These are phyloP conservation scores for Thalassiosira mediterranea DNA, from an alignment of 352 stramenopile genomes.

Conservation along the genomic window DNA sequence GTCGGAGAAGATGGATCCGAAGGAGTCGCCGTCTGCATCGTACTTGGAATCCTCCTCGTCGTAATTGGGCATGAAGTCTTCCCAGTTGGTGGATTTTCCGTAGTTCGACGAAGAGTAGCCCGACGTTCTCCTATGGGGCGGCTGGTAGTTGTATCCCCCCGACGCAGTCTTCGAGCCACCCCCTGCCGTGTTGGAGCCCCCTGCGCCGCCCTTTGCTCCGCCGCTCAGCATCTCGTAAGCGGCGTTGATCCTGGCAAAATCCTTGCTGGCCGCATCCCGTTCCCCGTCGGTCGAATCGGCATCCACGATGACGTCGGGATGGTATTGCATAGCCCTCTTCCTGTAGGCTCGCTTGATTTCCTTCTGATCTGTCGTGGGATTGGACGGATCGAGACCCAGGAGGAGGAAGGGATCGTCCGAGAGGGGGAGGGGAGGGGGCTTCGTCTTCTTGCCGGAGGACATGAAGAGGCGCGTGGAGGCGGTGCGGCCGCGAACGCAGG, in stretches of 20 bases:
- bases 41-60: slow-evolving; percentile 66
- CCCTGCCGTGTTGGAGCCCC: slow-evolving; percentile 3
- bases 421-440: slow-evolving; percentile 42
- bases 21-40: slow-evolving; percentile 72
- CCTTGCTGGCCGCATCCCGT: slow-evolving; percentile 63
- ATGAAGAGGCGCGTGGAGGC: not conserved
- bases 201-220: slow-evolving; percentile 15
- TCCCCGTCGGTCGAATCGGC: slow-evolving; percentile 57
- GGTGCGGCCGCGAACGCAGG: not conserved
- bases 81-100: slow-evolving; percentile 62
- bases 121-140: slow-evolving; percentile 40
- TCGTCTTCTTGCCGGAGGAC: not conserved
- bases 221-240: slow-evolving; percentile 71
- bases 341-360: slow-evolving; percentile 79
- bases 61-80: slow-evolving; percentile 83
- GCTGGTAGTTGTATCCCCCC: slow-evolving; percentile 42
- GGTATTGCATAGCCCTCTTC: slow-evolving; percentile 74
- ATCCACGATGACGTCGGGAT: slow-evolving; percentile 69
- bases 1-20: slow-evolving; percentile 76
- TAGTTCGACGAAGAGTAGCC: slow-evolving; percentile 39
- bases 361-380: slow-evolving; percentile 56
- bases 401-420: slow-evolving; percentile 72
- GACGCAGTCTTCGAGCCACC: slow-evolving; percentile 23
- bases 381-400: slow-evolving; percentile 54
- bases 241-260: slow-evolving; percentile 79